Evolutionary conservation across 345 rosid species (phyloP), one percentile per base, ranked within the genome.

Genomic region (Aquilaria yunnanensis): DNA sequence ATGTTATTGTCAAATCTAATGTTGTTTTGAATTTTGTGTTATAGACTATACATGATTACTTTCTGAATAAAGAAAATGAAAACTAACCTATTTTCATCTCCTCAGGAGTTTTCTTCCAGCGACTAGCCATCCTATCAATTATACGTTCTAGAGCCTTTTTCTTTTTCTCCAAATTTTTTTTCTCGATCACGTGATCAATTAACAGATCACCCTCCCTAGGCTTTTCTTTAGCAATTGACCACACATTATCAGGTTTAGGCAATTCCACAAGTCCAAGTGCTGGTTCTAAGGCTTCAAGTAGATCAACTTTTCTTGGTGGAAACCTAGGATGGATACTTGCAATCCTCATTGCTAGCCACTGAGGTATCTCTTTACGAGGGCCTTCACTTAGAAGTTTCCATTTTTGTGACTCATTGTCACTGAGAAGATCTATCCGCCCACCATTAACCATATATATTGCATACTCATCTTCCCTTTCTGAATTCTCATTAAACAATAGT

Each of bases 361-460:
- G 80, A 62, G 83, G 80, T 32, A 71, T 71, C 60, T 79, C 80
- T 61, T 69, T 73, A 62, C 80, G 80, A 43, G 83, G 83, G 58
- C 83, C 83, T 55, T 73, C 73, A 68, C 76, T 76, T 33, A 79
- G 68, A 61, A 79, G 83, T 63, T 79, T 79, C 83, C 72, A 76
- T 60, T 76, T 79, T 67, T 62, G 68, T 32, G 78, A 68, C 63
- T 79, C 80, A 62, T 79, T 66, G 51, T 73, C 78, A 14, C 72
- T 73, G 72, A 79, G 60, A 60, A 79, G 75, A 73, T 76, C 78
- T 64, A 79, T 73, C 57, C 83, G 70, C 63, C 83, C 83, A 57
- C 80, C 83, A 79, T 73, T 79, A 57, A 61, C 63, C 16, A 68
- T 14, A 48, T 61, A 74, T 47, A 79, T 57, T 47, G 53, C 67